phyloP scores from a whole-genome alignment of 208 protist genomes.

The Trypanosoma avium region DNA sequence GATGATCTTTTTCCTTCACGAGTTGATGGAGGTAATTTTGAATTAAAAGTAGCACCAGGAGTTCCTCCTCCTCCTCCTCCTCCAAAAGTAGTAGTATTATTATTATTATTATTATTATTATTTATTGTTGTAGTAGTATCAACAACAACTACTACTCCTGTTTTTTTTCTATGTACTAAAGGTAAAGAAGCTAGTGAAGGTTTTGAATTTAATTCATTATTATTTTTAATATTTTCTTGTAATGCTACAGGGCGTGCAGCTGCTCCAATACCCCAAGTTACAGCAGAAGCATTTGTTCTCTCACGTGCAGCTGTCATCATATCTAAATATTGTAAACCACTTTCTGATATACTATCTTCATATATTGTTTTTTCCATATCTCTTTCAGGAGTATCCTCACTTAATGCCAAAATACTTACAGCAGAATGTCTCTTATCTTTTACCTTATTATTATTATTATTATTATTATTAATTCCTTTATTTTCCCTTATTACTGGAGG shows the following conservation, averaged over 20 bases:
- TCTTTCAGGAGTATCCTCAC: neutral
- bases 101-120: neutral
- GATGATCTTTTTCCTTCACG: neutral
- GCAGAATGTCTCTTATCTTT: neutral
- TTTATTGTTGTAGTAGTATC: neutral
- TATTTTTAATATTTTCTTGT: neutral
- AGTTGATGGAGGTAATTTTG: no score
- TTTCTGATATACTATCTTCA: constrained; percentile 4
- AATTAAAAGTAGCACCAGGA: no score
- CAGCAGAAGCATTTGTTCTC: constrained; percentile 29
- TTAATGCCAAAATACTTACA: constrained; percentile 4
- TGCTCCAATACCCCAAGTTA: constrained; percentile 70
- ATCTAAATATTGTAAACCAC: constrained; percentile 18
- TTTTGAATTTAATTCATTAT: neutral
- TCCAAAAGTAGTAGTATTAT: no score
- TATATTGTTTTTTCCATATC: neutral
- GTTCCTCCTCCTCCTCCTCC: no score
- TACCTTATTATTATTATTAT: neutral
- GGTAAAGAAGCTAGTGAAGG: neutral
- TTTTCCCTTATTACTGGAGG: no score
- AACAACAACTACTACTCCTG: neutral
- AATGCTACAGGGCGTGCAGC: constrained; percentile 36
- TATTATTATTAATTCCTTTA: no score
- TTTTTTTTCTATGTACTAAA: neutral
- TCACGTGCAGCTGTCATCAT: constrained; percentile 26